Conservation (phyloP, 1,139 yeast species). For the Martiniozyma asiatica region DNA sequence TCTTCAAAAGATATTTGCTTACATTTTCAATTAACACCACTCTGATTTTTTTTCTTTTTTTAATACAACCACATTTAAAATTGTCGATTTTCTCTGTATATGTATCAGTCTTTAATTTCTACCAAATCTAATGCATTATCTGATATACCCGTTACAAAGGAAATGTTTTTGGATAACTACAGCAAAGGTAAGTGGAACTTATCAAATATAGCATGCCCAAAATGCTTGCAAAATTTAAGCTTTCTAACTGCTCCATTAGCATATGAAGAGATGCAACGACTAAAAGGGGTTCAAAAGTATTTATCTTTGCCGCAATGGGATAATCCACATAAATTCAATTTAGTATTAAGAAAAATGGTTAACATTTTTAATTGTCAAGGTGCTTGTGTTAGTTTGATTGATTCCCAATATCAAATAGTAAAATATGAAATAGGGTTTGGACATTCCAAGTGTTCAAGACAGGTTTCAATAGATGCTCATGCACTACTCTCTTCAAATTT, state of each 20-base stretch:
- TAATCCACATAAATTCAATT: constrained; percentile 29
- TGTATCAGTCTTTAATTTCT: too few relatives aligned
- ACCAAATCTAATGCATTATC: too few relatives aligned
- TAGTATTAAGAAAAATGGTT: constrained; percentile 26
- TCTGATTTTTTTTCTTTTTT: too few relatives aligned
- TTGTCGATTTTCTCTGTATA: too few relatives aligned
- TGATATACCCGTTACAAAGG: constrained; percentile 39
- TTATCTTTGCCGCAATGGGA: constrained; percentile 40
- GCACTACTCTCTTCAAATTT: constrained; percentile 45
- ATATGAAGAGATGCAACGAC: constrained; percentile 32
- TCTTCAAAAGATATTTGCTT: too few relatives aligned
- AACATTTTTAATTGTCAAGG: constrained; percentile 35
- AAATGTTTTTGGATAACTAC: constrained; percentile 52
- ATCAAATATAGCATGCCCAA: constrained; percentile 44
- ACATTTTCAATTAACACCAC: too few relatives aligned
- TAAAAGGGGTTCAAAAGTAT: constrained; percentile 32
- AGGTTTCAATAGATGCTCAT: constrained; percentile 54
- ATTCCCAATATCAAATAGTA: constrained; percentile 33
- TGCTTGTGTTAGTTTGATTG: constrained; percentile 47
- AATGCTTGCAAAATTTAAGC: constrained; percentile 34
- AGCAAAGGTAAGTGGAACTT: constrained; percentile 49
- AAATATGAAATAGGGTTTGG: constrained; percentile 38
- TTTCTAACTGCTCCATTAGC: constrained; percentile 51
- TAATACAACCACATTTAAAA: too few relatives aligned
- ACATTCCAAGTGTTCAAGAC: constrained; percentile 38